phyloP scores from a whole-genome alignment of 1,284 basidiomycete species.

The Sporisorium exsertum region DNA sequence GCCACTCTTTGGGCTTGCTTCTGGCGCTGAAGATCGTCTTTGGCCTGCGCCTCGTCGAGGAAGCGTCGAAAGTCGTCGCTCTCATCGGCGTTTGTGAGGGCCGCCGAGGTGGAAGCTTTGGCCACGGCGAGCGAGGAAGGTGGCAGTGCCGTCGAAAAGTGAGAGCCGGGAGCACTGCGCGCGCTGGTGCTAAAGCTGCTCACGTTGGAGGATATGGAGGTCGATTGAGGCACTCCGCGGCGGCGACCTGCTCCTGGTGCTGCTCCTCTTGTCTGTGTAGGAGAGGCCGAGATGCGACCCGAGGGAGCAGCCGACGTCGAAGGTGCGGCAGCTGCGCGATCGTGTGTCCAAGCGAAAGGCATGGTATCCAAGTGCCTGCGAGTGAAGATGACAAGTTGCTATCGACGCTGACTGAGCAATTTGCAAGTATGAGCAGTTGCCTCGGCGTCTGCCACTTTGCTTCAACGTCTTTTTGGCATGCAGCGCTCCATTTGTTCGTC shows the following conservation, averaged over 20 bases:
- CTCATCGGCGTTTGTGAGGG: slow-evolving; percentile 26
- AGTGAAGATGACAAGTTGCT: not conserved
- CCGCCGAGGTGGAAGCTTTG: slow-evolving; percentile 34
- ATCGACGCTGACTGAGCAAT: not conserved
- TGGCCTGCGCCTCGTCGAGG: slow-evolving; percentile 28
- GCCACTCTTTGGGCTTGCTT: not conserved
- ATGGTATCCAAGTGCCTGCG: slow-evolving; percentile 4
- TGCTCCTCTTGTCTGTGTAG: slow-evolving; percentile 11
- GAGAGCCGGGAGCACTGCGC: slow-evolving; percentile 22
- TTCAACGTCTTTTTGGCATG: not conserved
- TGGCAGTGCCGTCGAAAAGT: not conserved
- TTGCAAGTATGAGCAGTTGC: not conserved
- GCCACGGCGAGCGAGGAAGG: slow-evolving; percentile 22
- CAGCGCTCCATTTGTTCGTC: not conserved
- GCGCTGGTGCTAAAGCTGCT: slow-evolving; percentile 21
- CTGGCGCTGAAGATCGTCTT: slow-evolving; percentile 16
- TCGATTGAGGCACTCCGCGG: slow-evolving; percentile 21
- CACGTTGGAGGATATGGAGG: slow-evolving; percentile 33
- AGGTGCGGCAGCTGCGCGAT: slow-evolving; percentile 14
- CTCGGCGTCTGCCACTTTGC: not conserved
- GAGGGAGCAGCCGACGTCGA: slow-evolving; percentile 30
- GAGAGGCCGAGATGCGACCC: slow-evolving; percentile 34
- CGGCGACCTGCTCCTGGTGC: slow-evolving; percentile 13
- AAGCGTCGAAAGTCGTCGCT: slow-evolving; percentile 41
- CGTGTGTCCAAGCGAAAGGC: slow-evolving; percentile 30